phyloP scores from a whole-genome alignment of 1,284 basidiomycete genomes.

The Phellopilus nigrolimitatus region DNA sequence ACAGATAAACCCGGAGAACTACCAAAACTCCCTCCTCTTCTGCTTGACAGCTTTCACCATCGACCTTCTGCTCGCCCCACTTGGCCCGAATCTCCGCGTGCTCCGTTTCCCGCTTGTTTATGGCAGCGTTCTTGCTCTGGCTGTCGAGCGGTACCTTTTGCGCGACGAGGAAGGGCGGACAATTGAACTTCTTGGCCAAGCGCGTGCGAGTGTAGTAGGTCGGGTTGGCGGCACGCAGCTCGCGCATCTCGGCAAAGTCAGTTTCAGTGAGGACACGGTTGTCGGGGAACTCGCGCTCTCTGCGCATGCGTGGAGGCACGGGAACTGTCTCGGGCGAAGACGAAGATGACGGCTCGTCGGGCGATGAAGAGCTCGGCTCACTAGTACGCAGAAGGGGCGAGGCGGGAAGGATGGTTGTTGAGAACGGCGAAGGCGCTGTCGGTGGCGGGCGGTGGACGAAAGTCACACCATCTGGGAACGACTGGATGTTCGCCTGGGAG shows the following conservation, averaged over 20 bases:
- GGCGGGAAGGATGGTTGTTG: constrained; percentile 58
- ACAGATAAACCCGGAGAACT: constrained; percentile 26
- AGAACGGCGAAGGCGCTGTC: constrained; percentile 61
- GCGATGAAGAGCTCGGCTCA: neutral
- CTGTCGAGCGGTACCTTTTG: constrained; percentile 31
- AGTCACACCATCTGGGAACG: constrained; percentile 53
- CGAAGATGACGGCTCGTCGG: constrained; percentile 28
- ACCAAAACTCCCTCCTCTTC: constrained; percentile 37
- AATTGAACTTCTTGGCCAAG: constrained; percentile 36
- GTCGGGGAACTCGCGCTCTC: constrained; percentile 29
- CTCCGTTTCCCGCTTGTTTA: constrained; percentile 28
- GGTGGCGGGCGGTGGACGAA: constrained; percentile 79
- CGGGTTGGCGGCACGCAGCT: constrained; percentile 42
- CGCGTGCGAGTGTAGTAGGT: constrained; percentile 30
- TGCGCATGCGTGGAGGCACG: constrained; percentile 38
- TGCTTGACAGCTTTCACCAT: constrained; percentile 30
- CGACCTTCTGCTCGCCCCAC: constrained; percentile 36
- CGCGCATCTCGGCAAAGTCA: constrained; percentile 49
- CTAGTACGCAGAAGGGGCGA: constrained; percentile 55
- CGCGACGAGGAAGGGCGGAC: constrained; percentile 33
- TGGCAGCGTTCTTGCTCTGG: constrained; percentile 24
- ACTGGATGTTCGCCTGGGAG: constrained; percentile 50
- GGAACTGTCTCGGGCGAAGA: constrained; percentile 23
- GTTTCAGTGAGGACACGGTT: constrained; percentile 44
- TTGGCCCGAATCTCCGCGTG: constrained; percentile 29